phyloP scores from a whole-genome alignment of 2,329 filamentous ascomycete species.

The Alternaria sp. region DNA sequence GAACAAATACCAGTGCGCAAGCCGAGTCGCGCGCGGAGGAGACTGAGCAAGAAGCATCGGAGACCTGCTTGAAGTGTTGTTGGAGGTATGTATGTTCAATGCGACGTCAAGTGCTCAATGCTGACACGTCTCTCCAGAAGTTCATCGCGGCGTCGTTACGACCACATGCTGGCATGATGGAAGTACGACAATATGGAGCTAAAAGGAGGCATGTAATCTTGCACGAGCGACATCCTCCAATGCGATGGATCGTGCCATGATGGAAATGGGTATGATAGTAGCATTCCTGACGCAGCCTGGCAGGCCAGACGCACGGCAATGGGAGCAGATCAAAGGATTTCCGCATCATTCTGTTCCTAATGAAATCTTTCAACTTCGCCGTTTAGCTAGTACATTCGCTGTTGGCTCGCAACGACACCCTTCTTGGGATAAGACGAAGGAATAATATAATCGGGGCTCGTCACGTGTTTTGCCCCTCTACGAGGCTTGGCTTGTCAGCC shows the following conservation, averaged over 20 bases:
- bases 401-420: background rate
- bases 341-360: too few relatives aligned
- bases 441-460: background rate
- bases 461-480: background rate
- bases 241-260: too few relatives aligned
- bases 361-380: too few relatives aligned
- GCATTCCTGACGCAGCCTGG: background rate
- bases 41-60: slow-evolving; percentile 29
- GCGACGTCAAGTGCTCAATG: background rate
- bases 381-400: too few relatives aligned
- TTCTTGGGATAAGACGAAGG: background rate
- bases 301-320: background rate
- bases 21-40: slow-evolving; percentile 10
- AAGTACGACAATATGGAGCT: background rate
- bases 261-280: background rate
- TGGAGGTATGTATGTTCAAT: background rate
- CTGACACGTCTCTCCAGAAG: background rate
- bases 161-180: background rate
- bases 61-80: slow-evolving; percentile 13
- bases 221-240: background rate
- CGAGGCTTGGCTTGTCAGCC: background rate
- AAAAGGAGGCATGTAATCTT: background rate
- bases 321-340: too few relatives aligned
- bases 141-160: background rate
- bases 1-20: slow-evolving; percentile 13